Base-by-base conservation (phyloP, 2,329 filamentous ascomycete species). In the Cyclaneusma minus region DNA sequence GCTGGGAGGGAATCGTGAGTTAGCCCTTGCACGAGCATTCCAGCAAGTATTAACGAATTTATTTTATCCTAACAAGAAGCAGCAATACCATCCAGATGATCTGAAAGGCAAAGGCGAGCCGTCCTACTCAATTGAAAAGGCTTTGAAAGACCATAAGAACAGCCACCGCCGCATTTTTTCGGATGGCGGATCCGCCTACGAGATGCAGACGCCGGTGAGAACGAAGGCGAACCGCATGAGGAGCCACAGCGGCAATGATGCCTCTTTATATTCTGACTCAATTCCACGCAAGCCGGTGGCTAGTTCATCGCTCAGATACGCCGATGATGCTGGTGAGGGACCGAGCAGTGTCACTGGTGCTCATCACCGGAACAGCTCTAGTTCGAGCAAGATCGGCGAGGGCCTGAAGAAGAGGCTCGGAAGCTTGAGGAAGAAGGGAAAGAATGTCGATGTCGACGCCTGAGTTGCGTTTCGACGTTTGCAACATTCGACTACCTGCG, bases 71-170 rank as follows among this genome's bases (percentile, higher is more conserved):
- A 16, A 16, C 8, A 7, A 16, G n/a, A 24, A 14, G 7, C 32
- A 73, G 68, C 45, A 67, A 39, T 89, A 91, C 48, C 67, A 69
- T 29, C 73, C 76, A 5, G 68, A 78, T 22, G 82, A 91, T 43
- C 62, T 81, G 35, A 85, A 87, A 50, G 82, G 81, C 42, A 83
- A 89, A 51, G 78, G 78, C 22, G 79, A 87, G 45, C 78, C 80
- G 3, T 70, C 67, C 3, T 89, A 67, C 52, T 68, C 70, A 6
- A 62, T 77, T 17, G 81, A 87, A 40, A 67, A 67, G 35, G 65
- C 68, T 1, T 52, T 73, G 13, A 79, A 78, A 47, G 62, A 66
- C 14, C 61, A 68, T 44, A 67, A 64, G 42, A 38, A 44, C 30
- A 41, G 41, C 20, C 46, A 48, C 29, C 37, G 33, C 28, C 34